Evolutionary conservation across 2,329 filamentous ascomycete species (phyloP), one percentile per base, ranked within the genome.

Genomic region (Aciculosporium take): DNA sequence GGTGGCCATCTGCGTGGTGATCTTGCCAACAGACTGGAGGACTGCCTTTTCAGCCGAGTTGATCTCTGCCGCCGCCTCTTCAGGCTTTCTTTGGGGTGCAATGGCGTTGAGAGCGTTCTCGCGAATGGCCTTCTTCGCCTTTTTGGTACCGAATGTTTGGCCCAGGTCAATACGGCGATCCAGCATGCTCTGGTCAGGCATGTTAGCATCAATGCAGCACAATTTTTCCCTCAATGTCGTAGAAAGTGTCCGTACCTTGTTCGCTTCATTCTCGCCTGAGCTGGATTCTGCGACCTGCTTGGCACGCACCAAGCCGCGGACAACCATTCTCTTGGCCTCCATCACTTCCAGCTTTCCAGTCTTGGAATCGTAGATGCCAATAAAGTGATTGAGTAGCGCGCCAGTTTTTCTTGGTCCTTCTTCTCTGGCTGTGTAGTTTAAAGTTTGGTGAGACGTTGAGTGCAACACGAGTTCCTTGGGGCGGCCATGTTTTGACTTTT

Each of bases 101-200:
- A 89, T 85, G 15, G 81, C 81, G 54, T 88, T 87, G 51, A 83
- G 71, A 2, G 77, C 76, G 48, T 74, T 69, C 42, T 79, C 73
- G 23, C 71, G 68, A 50, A 91, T 76, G 1, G 76, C 81, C 63
- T 88, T 89, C 68, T 79, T 82, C 18, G 84, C 81, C 62, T 88
- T 89, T 66, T 84, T 87, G 21, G 84, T 89, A 57, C 85, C 85
- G 53, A 93, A 93, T 25, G 81, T 77, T 51, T 83, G 72, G 31
- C 82, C 83, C 10, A 93, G 75, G 2, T 79, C 74, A 51, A 77
- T 79, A 50, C 74, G 75, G 54, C 74, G 72, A 23, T 80, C 73
- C 51, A 71, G 64, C 53, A 71, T 72, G 34, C 65, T 72, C 75
- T 79, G 50, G 15, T 23, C 7, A 44, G 29, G 29, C 37, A 25